Percentiles rank a stretch among this genome's conserved stretches.
phyloP scores from a whole-genome alignment of 2,329 filamentous ascomycete genomes.

The Furcasterigmium furcatum region DNA sequence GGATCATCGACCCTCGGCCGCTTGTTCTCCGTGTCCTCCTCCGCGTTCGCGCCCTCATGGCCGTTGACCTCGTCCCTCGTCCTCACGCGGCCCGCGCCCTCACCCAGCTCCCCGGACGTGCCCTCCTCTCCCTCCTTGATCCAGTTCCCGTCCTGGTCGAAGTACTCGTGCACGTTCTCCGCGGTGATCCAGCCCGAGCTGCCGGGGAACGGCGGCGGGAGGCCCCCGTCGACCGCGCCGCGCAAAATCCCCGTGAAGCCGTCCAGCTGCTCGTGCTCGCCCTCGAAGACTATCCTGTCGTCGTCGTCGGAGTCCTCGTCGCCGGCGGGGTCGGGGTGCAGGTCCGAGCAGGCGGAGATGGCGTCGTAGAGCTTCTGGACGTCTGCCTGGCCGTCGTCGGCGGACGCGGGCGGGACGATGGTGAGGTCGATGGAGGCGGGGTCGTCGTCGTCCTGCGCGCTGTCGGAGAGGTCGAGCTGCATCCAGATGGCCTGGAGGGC shows the following conservation, averaged over 20 bases:
- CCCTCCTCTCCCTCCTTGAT: constrained; percentile 44
- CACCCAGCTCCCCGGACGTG: constrained; percentile 52
- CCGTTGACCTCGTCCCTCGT: constrained; percentile 48
- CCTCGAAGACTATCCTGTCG: constrained; percentile 56
- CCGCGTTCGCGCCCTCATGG: constrained; percentile 23
- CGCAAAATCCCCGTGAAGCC: constrained; percentile 53
- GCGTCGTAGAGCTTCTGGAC: constrained; percentile 59
- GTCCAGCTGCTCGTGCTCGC: constrained; percentile 51
- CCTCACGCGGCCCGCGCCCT: constrained; percentile 60
- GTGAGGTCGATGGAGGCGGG: constrained; percentile 66
- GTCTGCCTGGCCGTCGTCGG: constrained; percentile 18
- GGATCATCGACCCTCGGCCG: constrained; percentile 37
- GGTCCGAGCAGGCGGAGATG: constrained; percentile 70
- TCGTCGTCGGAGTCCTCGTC: constrained; percentile 55
- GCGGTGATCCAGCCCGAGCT: constrained; percentile 85
- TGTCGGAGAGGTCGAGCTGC: constrained; percentile 63
- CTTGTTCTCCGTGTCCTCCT: constrained; percentile 41
- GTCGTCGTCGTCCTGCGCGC: constrained; percentile 52
- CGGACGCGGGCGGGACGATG: constrained; percentile 47
- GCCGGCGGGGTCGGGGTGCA: constrained; percentile 69
- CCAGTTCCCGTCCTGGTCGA: constrained; percentile 80
- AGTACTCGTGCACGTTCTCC: constrained; percentile 83
- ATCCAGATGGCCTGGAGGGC: constrained; percentile 57
- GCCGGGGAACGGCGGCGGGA: constrained; percentile 68
- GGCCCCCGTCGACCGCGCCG: constrained; percentile 39